Percentiles rank a stretch among this genome's conserved stretches.
These are phyloP conservation scores for Symmetrospora coprosmae DNA, from an alignment of 768 basidiomycete genomes.

Conservation along the genomic window DNA sequence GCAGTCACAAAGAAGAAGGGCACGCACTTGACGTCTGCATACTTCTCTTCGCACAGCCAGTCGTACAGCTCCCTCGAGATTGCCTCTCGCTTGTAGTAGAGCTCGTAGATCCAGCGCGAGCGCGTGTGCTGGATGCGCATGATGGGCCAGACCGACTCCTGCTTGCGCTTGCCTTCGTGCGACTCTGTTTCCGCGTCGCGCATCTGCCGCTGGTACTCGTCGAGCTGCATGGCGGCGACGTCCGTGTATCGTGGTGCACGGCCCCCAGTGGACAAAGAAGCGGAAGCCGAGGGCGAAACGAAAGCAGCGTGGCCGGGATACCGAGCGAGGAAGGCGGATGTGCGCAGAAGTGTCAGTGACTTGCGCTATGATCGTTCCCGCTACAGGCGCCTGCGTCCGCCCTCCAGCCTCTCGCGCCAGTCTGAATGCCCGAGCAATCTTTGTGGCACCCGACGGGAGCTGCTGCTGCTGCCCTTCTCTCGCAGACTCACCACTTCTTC, in stretches of 20 bases:
- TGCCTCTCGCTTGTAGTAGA: constrained; percentile 96
- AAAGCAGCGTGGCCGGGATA: background rate
- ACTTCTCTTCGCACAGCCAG: constrained; percentile 93
- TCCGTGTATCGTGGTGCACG: too few relatives aligned
- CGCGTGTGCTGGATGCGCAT: constrained; percentile 96
- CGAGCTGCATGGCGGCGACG: too few relatives aligned
- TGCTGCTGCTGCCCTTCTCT: too few relatives aligned
- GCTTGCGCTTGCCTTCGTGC: constrained; percentile 93
- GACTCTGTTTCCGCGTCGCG: constrained; percentile 93
- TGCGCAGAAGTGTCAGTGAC: too few relatives aligned
- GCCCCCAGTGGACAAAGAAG: background rate
- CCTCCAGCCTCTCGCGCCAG: too few relatives aligned
- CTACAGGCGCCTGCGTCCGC: too few relatives aligned
- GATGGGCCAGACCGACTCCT: constrained; percentile 87
- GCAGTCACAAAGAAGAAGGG: background rate
- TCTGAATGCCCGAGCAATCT: too few relatives aligned
- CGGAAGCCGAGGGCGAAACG: background rate
- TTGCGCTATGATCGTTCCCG: too few relatives aligned
- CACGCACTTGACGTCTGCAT: constrained; percentile 85
- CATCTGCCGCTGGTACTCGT: constrained; percentile 99
- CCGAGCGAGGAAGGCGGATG: background rate
- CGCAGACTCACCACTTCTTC: constrained; percentile 19
- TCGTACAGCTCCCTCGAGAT: constrained; percentile 83
- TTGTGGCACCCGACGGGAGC: too few relatives aligned
- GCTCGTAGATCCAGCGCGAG: constrained; percentile 76